Conservation (phyloP, 306 rosid species). For the Dalbergia cultrata region DNA sequence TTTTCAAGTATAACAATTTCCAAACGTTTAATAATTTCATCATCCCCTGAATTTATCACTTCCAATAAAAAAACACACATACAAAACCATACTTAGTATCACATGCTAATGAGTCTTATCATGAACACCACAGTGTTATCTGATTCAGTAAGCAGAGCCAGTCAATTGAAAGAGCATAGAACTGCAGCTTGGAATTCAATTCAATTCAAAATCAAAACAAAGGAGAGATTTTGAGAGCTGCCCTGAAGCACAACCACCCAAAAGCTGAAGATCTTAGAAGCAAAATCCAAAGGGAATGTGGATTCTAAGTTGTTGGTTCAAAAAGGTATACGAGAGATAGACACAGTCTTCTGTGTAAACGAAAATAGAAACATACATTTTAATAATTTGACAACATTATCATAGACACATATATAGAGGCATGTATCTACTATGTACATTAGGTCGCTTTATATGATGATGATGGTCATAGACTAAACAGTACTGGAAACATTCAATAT, state of each 20-base stretch:
- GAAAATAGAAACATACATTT: constrained; percentile 17
- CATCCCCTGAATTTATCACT: constrained; percentile 37
- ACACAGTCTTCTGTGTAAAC: constrained; percentile 27
- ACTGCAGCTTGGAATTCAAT: background rate
- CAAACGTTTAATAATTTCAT: constrained; percentile 15
- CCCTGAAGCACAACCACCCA: constrained; percentile 21
- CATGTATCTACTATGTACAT: background rate
- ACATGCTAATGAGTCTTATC: constrained; percentile 42
- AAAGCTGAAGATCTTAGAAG: constrained; percentile 40
- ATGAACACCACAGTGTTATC: constrained; percentile 42
- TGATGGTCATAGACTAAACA: background rate
- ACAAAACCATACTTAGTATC: constrained; percentile 17
- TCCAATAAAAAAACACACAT: background rate
- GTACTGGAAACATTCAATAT: no score
- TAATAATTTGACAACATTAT: background rate
- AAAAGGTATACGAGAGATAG: constrained; percentile 27
- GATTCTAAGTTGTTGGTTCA: constrained; percentile 38
- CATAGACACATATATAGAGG: background rate
- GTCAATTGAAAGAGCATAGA: constrained; percentile 40
- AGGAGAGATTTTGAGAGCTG: constrained; percentile 33
- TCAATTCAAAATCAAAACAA: constrained; percentile 41
- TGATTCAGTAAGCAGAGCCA: constrained; percentile 44
- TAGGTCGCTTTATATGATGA: background rate
- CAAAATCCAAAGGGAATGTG: constrained; percentile 38
- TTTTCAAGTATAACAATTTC: constrained; percentile 15